Evolutionary conservation across 352 stramenopile species (phyloP), one percentile per base, ranked within the genome.

Genomic region (Phytophthora meadii): DNA sequence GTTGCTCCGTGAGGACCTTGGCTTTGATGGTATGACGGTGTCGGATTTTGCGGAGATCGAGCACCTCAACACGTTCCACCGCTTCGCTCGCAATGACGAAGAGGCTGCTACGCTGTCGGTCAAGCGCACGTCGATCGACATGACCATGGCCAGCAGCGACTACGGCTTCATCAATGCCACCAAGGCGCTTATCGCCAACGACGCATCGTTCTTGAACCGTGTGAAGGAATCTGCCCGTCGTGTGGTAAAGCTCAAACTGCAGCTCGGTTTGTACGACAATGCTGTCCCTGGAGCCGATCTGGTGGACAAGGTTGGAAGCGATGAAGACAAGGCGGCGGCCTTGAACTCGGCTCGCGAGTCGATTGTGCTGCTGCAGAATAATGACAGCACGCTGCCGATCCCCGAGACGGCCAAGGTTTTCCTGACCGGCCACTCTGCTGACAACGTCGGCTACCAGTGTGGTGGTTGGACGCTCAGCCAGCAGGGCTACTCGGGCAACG

Each of bases 21-120:
- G 66, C 8, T 98, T 97, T 52, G 56, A 93, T 11, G 89, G 90
- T 9, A 72, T 97, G 61, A 53, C 96, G 2, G 89, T 98, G 22
- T 97, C 91, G 4, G 92, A 98, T 55, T 98, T 95, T 56, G 72
- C 74, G 5, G 92, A 98, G 74, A 97, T 98, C 30, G 79, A 90
- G 30, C 96, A 97, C 61, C 54, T 97, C 3, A 67, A 82, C 42
- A 69, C 70, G 10, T 88, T 72, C 55, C 81, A 90, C 47, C 79
- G 81, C 36, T 73, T 89, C 17, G 81, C 79, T 12, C 45, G 41
- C n/a, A 74, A 44, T 2, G 19, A 75, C 15, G 69, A 76, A 6
- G 72, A 90, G 14, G 87, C 90, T 9, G 66, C 89, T 1, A 72
- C 74, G 14, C 74, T 92, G 48, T 73, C 85, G 17, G 72, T 97